Evolutionary conservation across 169 alveolate genomes (phyloP).

Genomic region (Plasmodium ovale): DNA sequence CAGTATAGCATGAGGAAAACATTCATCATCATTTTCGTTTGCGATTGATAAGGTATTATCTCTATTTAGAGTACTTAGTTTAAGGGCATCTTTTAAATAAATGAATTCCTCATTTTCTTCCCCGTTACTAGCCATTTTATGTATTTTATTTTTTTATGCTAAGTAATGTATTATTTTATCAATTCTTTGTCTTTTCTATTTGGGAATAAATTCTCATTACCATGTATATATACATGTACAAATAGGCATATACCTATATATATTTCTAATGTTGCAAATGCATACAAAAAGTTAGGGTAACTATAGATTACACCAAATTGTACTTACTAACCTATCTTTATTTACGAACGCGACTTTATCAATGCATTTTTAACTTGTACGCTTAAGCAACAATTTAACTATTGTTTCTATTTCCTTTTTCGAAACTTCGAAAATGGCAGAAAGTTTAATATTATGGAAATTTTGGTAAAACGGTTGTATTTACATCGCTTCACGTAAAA

Average conservation of each 20-base stretch:
- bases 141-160: too few species aligned
- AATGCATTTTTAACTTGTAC: too few species aligned
- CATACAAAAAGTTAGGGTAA: too few species aligned
- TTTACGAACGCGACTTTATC: too few species aligned
- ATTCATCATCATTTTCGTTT: constrained; percentile 56
- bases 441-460: neutral
- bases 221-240: constrained; percentile 3
- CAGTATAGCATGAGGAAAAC: constrained; percentile 30
- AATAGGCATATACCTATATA: too few species aligned
- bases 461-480: neutral
- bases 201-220: neutral
- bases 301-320: too few species aligned
- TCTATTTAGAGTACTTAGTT: constrained; percentile 26
- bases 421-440: neutral
- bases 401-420: neutral
- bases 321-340: too few species aligned
- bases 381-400: too few species aligned
- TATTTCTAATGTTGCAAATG: too few species aligned
- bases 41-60: constrained; percentile 47
- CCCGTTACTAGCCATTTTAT: constrained; percentile 5
- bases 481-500: neutral
- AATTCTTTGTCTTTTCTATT: neutral
- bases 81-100: constrained; percentile 26
- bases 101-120: constrained; percentile 16
- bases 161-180: too few species aligned